Conservation (phyloP, 331 rosid species). For the Saraca asoca region DNA sequence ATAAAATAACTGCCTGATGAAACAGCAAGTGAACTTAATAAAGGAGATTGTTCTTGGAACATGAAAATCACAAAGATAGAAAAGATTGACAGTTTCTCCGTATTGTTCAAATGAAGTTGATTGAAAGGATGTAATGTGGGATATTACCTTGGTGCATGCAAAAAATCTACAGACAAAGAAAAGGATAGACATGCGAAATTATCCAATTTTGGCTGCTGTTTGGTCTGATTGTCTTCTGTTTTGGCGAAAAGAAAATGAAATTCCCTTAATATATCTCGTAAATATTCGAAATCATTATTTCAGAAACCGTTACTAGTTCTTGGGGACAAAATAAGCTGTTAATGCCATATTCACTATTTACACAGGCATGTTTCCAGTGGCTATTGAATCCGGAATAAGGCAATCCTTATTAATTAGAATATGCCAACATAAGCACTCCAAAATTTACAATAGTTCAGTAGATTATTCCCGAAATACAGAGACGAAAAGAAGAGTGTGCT, state of each 20-base stretch:
- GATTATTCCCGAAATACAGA: conserved; percentile 19
- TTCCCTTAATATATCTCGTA: conserved; percentile 8
- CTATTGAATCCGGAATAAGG: too few relatives aligned
- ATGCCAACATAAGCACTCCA: too few relatives aligned
- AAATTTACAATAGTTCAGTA: conserved; percentile 20
- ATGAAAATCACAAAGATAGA: neutral
- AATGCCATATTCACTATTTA: conserved; percentile 1
- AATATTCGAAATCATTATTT: conserved; percentile 10
- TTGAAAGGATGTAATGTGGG: neutral
- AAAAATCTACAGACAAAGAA: neutral
- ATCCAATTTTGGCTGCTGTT: conserved; percentile 12
- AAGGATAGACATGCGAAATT: conserved; percentile 9
- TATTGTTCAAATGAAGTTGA: conserved; percentile 8
- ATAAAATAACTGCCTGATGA: neutral
- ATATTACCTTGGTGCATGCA: neutral
- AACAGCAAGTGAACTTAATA: conserved; percentile 11
- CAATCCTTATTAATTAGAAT: too few relatives aligned
- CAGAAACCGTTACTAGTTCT: conserved; percentile 1
- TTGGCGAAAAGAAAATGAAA: neutral
- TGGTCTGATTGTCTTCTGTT: neutral
- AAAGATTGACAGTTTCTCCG: neutral
- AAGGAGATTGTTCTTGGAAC: neutral
- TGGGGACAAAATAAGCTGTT: neutral
- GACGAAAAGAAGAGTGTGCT: conserved; percentile 28
- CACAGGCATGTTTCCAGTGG: too few relatives aligned